A percentile compares a stretch with the other conserved stretches of the same genome.
phyloP scores from a whole-genome alignment of 768 basidiomycete species.

The Russula emetica region DNA sequence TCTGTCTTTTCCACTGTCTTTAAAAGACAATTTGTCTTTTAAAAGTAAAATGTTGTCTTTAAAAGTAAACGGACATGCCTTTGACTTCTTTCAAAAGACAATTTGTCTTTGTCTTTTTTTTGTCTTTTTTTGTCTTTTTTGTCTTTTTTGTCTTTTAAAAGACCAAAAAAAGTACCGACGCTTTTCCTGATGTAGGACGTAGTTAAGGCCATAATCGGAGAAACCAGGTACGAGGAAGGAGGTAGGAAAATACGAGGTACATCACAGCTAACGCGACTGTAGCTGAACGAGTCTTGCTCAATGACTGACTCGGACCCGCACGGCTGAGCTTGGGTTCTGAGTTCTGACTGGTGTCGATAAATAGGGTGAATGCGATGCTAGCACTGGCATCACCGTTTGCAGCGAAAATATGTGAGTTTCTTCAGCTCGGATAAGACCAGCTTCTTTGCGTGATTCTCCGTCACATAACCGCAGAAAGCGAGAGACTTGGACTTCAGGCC shows the following conservation, averaged over 20 bases:
- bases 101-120: too few relatives aligned
- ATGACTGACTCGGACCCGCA: not conserved
- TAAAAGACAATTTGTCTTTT: too few relatives aligned
- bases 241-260: not conserved
- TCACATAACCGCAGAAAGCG: not conserved
- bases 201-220: not conserved
- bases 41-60: too few relatives aligned
- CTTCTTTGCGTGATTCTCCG: not conserved
- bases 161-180: too few relatives aligned
- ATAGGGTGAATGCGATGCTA: not conserved
- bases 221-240: not conserved
- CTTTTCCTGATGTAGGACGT: too few relatives aligned
- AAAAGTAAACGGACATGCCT: too few relatives aligned
- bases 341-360: conserved; percentile 24
- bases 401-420: not conserved
- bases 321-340: not conserved
- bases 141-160: too few relatives aligned
- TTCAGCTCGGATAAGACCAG: not conserved
- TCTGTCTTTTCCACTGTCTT: too few relatives aligned
- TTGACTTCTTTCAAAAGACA: too few relatives aligned
- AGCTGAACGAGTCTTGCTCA: not conserved
- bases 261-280: too few relatives aligned
- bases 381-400: not conserved
- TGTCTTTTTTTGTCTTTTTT: too few relatives aligned
- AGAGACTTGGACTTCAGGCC: not conserved